Base-by-base conservation (phyloP, 108 stramenopile species). In the Cyclotella baltica region DNA sequence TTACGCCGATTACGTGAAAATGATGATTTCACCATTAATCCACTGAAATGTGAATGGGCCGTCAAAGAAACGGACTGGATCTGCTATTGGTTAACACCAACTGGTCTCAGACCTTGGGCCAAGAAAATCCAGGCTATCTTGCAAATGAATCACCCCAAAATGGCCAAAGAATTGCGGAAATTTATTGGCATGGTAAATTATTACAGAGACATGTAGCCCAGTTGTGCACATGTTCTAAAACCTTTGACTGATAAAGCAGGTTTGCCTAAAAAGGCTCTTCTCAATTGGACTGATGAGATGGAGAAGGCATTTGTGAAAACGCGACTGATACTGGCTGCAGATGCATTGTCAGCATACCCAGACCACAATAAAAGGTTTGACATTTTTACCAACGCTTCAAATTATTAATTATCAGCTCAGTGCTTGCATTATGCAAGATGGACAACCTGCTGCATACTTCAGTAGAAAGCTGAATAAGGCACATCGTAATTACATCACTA, bases 31-130 rank as follows among this genome's bases (percentile, higher is more conserved):
- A 80, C 78, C 0, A 63, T 84, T 36, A 83, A 88, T 37, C 87
- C 85, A 16, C 70, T 84, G 20, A 88, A 90, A 67, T 88, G 84
- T 62, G 84, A 87, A 75, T 88, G 83, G 77, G 73, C 38, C n/a
- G 77, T 86, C 28, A 67, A 85, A 48, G 86, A 87, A 67, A 78
- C 85, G 6, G 86, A 89, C 25, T 89, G 78, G 72, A 79, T 89
- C 1, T 86, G 89, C 0, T 84, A 87, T 59, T 87, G 86, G 84
- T 30, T 90, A 15, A 88, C 87, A 13, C 85, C 86, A 22, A 63
- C 23, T 6, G 78, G 85, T 18, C 13, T 87, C 3, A 85, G 81
- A 51, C 85, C 86, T 0, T 87, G 85, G 80, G 35, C 63, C 10
- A 87, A 89, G 46, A 86, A 83, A 40, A 53, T 85, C 59, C 37